phyloP scores from a whole-genome alignment of 495 filamentous ascomycete species.

The Thermothielavioides terrestris region DNA sequence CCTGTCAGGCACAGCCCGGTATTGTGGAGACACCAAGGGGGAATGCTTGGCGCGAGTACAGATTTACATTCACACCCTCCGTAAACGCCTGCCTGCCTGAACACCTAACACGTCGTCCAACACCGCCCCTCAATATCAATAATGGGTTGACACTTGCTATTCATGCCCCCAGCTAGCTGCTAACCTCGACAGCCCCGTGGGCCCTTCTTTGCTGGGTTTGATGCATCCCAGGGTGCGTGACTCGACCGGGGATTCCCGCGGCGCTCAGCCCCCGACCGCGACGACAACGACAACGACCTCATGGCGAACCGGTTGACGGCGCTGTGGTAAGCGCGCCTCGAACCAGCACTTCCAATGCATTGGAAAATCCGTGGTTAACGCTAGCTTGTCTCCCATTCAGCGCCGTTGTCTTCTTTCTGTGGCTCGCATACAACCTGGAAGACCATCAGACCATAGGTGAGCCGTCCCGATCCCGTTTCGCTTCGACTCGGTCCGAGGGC shows the following conservation, averaged over 20 bases:
- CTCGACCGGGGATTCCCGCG: background rate
- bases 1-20: no score
- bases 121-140: no score
- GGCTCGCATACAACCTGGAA: slow-evolving; percentile 35
- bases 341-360: background rate
- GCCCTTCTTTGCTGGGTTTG: background rate
- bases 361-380: background rate
- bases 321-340: slow-evolving; percentile 27
- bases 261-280: background rate
- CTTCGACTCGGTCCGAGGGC: no score
- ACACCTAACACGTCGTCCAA: no score
- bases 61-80: no score
- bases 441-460: slow-evolving; percentile 39
- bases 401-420: slow-evolving; percentile 38
- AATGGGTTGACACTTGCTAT: no score
- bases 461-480: background rate
- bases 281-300: no score
- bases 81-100: no score
- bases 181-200: no score
- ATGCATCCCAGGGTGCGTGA: background rate
- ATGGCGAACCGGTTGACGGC: slow-evolving; percentile 32
- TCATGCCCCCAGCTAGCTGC: no score
- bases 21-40: no score
- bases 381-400: slow-evolving; percentile 13
- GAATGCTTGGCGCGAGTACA: no score